Percentiles rank a stretch among this genome's conserved stretches.
These are phyloP conservation scores for Malassezia brasiliensis DNA, from an alignment of 1,284 basidiomycete genomes.

Conservation along the genomic window DNA sequence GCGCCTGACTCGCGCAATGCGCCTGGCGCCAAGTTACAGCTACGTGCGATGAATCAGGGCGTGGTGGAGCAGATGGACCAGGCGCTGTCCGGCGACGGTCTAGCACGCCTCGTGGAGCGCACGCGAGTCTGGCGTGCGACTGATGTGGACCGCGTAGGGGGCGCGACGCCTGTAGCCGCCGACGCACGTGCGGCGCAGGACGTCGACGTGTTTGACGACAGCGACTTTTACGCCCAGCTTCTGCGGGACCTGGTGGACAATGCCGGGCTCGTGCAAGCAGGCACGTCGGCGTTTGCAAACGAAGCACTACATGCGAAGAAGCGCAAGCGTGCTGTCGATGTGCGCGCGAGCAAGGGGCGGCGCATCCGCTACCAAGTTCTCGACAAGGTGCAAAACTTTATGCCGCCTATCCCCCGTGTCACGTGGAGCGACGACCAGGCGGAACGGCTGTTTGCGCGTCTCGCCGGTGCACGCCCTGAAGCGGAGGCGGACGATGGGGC, in stretches of 20 bases:
- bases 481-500: background rate
- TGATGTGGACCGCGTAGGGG: conserved; percentile 12
- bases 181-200: conserved; percentile 10
- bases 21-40: conserved; percentile 13
- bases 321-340: conserved; percentile 33
- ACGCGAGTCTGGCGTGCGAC: conserved; percentile 30
- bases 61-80: conserved; percentile 31
- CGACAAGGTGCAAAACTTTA: conserved; percentile 45
- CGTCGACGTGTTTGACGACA: conserved; percentile 41
- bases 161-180: background rate
- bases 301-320: conserved; percentile 19
- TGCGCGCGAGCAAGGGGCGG: conserved; percentile 39
- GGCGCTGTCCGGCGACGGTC: conserved; percentile 30
- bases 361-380: conserved; percentile 42
- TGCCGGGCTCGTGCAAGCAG: conserved; percentile 13
- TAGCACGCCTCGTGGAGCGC: conserved; percentile 30
- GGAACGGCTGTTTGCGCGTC: conserved; percentile 32
- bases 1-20: conserved; percentile 19
- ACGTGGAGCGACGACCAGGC: conserved; percentile 35
- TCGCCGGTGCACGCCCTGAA: conserved; percentile 16
- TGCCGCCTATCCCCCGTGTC: conserved; percentile 37
- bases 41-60: conserved; percentile 36
- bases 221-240: conserved; percentile 40
- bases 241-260: conserved; percentile 44
- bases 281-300: conserved; percentile 19